Evolutionary conservation across 345 rosid species (phyloP).

Genomic region (Erodium maritimum): DNA sequence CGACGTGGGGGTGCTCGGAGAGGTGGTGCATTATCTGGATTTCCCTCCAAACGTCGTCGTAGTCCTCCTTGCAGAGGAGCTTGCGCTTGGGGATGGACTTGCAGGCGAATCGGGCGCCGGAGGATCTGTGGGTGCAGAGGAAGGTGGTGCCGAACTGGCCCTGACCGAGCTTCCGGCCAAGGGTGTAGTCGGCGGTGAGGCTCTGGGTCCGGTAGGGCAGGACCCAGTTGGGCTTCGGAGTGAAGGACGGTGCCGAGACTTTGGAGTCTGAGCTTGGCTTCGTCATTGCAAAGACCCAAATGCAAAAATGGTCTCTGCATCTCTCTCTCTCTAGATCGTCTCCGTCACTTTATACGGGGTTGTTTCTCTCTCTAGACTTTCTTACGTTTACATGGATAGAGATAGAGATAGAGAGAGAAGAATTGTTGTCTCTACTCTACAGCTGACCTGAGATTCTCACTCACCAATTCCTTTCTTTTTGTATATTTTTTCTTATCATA

Average conservation of each 20-base stretch:
- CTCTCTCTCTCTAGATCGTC: too few species aligned
- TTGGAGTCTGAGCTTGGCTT: background rate
- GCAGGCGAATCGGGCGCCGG: slow-evolving; percentile 49
- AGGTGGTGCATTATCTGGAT: slow-evolving; percentile 99
- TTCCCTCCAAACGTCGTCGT: slow-evolving; percentile 93
- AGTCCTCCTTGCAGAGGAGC: slow-evolving; percentile 82
- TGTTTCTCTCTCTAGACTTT: too few species aligned
- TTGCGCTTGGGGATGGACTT: slow-evolving; percentile 91
- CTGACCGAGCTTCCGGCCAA: slow-evolving; percentile 84
- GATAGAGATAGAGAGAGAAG: too few species aligned
- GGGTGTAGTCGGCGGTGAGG: slow-evolving; percentile 58
- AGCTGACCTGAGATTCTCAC: too few species aligned
- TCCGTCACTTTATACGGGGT: too few species aligned
- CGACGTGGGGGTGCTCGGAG: slow-evolving; percentile 79
- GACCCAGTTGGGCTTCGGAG: slow-evolving; percentile 23
- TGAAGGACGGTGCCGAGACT: background rate
- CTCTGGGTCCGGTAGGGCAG: slow-evolving; percentile 75
- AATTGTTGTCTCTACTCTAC: too few species aligned
- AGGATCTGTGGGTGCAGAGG: slow-evolving; percentile 52
- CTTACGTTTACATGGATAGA: too few species aligned
- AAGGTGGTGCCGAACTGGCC: slow-evolving; percentile 95
- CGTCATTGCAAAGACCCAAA: too few species aligned
- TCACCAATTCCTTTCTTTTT: too few species aligned
- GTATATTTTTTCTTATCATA: too few species aligned
- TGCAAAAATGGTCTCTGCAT: too few species aligned